These are phyloP conservation scores for Peronosclerospora sorghi DNA, from an alignment of 352 stramenopile species.

Conservation along the genomic window DNA sequence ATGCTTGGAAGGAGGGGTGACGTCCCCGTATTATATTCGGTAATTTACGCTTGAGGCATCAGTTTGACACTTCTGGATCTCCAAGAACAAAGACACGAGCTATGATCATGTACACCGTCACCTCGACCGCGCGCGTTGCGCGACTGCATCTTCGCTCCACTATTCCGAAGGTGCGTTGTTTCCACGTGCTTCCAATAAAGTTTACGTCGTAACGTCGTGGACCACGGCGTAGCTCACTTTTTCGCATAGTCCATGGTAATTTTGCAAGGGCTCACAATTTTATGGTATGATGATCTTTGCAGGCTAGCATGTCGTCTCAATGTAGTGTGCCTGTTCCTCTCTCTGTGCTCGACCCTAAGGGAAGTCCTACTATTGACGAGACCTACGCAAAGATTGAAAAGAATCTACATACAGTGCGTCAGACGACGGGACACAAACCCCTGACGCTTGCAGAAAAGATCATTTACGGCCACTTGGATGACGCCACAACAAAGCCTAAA, in stretches of 20 bases:
- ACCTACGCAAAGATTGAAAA: conserved; percentile 90
- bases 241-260: too few relatives aligned
- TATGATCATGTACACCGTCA: conserved; percentile 45
- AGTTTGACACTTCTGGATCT: conserved; percentile 69
- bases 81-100: conserved; percentile 20
- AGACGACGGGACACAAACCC: conserved; percentile 82
- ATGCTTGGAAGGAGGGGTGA: background rate
- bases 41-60: background rate
- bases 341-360: conserved; percentile 84
- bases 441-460: conserved; percentile 91
- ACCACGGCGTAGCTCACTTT: background rate
- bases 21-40: conserved; percentile 2
- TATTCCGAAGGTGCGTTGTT: conserved; percentile 35
- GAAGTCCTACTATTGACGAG: conserved; percentile 87
- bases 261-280: background rate
- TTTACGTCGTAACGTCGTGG: conserved; percentile 1
- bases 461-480: conserved; percentile 90
- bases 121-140: conserved; percentile 40
- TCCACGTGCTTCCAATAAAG: background rate
- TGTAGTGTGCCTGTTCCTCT: conserved; percentile 70
- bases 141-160: conserved; percentile 63
- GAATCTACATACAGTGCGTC: conserved; percentile 83
- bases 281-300: conserved; percentile 1
- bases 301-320: conserved; percentile 64
- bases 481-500: conserved; percentile 69